phyloP scores from a whole-genome alignment of 805 yeast genomes.

The Candida boleticola region DNA sequence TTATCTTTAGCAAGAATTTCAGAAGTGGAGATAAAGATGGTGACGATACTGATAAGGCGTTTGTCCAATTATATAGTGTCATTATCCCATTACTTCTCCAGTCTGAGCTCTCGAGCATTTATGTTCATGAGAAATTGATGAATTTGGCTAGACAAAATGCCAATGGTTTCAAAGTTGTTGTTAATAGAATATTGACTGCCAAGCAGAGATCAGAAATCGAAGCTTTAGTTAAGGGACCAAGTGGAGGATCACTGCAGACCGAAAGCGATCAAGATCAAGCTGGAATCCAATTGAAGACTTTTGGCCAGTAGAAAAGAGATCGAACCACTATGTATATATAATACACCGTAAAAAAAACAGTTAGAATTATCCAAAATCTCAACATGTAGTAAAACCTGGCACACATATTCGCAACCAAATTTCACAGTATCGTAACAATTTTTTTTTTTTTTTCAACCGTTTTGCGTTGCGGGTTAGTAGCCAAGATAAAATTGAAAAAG shows the following conservation, averaged over 20 bases:
- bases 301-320: slow-evolving; percentile 13
- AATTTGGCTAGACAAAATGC: slow-evolving; percentile 46
- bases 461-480: too few species aligned
- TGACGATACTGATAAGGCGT: slow-evolving; percentile 23
- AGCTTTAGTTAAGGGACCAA: slow-evolving; percentile 35
- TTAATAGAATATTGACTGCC: slow-evolving; percentile 34
- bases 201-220: slow-evolving; percentile 44
- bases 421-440: too few species aligned
- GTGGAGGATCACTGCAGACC: not conserved
- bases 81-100: slow-evolving; percentile 38
- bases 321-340: too few species aligned
- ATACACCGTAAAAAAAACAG: too few species aligned
- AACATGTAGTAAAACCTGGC: too few species aligned
- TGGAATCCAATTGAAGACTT: slow-evolving; percentile 23
- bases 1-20: slow-evolving; percentile 39
- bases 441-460: too few species aligned
- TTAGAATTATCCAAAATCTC: too few species aligned
- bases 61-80: slow-evolving; percentile 17
- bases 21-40: slow-evolving; percentile 12
- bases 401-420: too few species aligned
- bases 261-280: slow-evolving; percentile 7
- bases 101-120: slow-evolving; percentile 25
- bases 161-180: slow-evolving; percentile 46
- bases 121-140: slow-evolving; percentile 47
- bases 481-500: too few species aligned